Evolutionary conservation across 768 basidiomycete genomes (phyloP).

Genomic region (Candolleomyces aberdarensis): DNA sequence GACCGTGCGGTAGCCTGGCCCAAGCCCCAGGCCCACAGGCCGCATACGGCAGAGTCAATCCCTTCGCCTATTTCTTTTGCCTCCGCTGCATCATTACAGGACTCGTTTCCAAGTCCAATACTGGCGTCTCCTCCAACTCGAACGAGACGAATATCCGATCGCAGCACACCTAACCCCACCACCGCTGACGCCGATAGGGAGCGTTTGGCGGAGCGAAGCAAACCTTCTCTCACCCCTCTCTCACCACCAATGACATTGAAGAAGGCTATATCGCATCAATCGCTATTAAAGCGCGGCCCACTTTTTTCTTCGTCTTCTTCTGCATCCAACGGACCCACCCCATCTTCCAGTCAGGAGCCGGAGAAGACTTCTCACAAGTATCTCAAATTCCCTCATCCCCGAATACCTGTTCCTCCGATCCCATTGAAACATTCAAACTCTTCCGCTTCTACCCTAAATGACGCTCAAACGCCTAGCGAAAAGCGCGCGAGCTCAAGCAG

Average conservation of each 20-base stretch:
- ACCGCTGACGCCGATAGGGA: slow-evolving; percentile 11
- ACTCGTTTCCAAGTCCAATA: slow-evolving; percentile 21
- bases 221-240: slow-evolving; percentile 15
- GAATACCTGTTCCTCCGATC: slow-evolving; percentile 51
- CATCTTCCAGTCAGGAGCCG: slow-evolving; percentile 22
- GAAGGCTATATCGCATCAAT: slow-evolving; percentile 58
- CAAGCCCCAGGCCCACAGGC: background rate
- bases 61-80: slow-evolving; percentile 44
- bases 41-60: slow-evolving; percentile 18
- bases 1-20: background rate
- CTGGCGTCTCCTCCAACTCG: slow-evolving; percentile 24
- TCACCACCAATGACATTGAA: slow-evolving; percentile 37
- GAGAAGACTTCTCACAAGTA: slow-evolving; percentile 48
- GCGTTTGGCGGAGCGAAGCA: slow-evolving; percentile 14
- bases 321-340: slow-evolving; percentile 9
- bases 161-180: slow-evolving; percentile 17
- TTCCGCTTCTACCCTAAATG: slow-evolving; percentile 18
- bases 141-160: slow-evolving; percentile 22
- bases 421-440: slow-evolving; percentile 36
- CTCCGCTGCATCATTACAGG: slow-evolving; percentile 32
- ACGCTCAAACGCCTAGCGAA: slow-evolving; percentile 14
- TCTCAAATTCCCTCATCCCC: slow-evolving; percentile 61
- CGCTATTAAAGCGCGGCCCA: slow-evolving; percentile 36
- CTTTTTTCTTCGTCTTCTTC: slow-evolving; percentile 24
- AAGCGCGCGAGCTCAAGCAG: slow-evolving; percentile 29